These are phyloP conservation scores for Fusarium dimerum DNA, from an alignment of 2,329 filamentous ascomycete species.

Conservation along the genomic window DNA sequence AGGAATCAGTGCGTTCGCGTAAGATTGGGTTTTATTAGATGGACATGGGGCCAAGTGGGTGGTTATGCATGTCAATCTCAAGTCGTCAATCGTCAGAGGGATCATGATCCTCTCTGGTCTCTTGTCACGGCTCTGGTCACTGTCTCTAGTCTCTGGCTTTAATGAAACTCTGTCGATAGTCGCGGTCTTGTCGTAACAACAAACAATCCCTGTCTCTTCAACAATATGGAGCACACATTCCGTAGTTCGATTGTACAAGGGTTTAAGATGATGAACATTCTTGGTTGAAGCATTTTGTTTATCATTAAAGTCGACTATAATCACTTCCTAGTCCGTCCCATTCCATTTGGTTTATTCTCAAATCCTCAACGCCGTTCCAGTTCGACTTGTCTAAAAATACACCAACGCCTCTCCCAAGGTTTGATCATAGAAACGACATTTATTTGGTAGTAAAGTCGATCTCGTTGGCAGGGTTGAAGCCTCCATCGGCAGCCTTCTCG, in stretches of 20 bases:
- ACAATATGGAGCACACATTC: background rate
- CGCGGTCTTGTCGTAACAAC: no score
- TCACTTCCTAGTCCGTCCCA: background rate
- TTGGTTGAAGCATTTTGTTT: no score
- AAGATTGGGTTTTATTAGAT: background rate
- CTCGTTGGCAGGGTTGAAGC: slow-evolving; percentile 67
- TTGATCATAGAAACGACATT: background rate
- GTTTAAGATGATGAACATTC: no score
- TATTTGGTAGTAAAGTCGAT: slow-evolving; percentile 78
- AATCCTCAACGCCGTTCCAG: slow-evolving; percentile 21
- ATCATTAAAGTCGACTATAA: no score
- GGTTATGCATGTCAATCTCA: background rate
- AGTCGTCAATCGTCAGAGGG: background rate
- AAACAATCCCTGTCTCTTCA: background rate
- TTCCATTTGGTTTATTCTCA: background rate
- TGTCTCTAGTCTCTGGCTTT: background rate
- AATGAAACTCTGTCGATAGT: no score
- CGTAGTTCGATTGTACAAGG: no score
- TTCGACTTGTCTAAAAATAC: slow-evolving; percentile 10
- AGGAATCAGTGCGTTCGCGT: slow-evolving; percentile 1
- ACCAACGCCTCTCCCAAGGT: background rate
- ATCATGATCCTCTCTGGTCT: background rate
- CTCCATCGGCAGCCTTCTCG: slow-evolving; percentile 67
- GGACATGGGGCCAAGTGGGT: background rate
- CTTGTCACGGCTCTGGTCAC: no score